Evolutionary conservation across 768 basidiomycete genomes (phyloP), one percentile per base, ranked within the genome.

Genomic region (Leccinum boreale): DNA sequence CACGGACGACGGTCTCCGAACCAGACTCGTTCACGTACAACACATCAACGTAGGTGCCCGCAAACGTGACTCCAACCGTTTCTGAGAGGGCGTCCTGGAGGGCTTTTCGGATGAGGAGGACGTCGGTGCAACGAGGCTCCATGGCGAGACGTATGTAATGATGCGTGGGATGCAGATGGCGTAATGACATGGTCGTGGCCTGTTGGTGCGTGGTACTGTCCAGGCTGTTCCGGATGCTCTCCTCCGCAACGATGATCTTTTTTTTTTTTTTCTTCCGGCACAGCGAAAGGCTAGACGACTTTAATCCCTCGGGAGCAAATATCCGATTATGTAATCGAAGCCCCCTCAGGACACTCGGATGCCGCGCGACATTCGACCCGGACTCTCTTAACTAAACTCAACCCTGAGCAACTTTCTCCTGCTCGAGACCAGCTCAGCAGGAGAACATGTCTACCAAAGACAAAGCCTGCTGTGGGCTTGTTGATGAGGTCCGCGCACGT

Each of bases 21-120:
- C 63, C 70, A 5, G 39, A 46, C 50, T 65, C 71, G 52, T 61
- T 49, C 9, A 85, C 62, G 78, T 81, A 84, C 17, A 90, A 70
- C 10, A 89, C 68, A 62, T 89, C 87, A 31, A 89, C 57, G 58
- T 85, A 80, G 2, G 75, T 77, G 49, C 77, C 74, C 1, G 85
- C 77, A 9, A 73, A 72, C 4, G 81, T 80, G 42, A 78, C 58
- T 3, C 87, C 87, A 61, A 86, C 86, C 9, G 77, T 73, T 63
- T 83, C 80, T 8, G 73, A 53, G 42, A 89, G 72, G 0, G 80
- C 76, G 28, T 85, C 81, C 63, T 85, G 83, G 21, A 89, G 66
- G 3, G 75, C 57, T 67, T 83, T 86, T 19, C 86, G 73, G 26
- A 87, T 63, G 45, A 70, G 70, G 7, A 86, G 72, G 17, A 67